Evolutionary conservation across 2,329 filamentous ascomycete genomes (phyloP), one percentile per base, ranked within the genome.

Genomic region (Fusarium sp.): DNA sequence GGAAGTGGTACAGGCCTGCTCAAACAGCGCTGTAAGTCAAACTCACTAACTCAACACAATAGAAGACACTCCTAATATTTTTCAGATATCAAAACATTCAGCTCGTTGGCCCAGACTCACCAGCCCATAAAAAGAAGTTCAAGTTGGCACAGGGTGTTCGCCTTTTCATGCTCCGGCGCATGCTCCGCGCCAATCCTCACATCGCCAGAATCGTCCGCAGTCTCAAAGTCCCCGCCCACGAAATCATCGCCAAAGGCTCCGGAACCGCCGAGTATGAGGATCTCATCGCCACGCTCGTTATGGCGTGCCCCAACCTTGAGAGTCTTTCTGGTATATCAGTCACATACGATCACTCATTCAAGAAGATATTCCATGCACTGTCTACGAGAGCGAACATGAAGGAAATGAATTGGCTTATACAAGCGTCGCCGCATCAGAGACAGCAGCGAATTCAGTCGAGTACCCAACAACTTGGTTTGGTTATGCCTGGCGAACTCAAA

Each of bases 301-400:
- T 90, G 88, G 85, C 87, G 0, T 91, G 88, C 58, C 89, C 89
- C 4, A 90, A 91, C 67, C 79, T 91, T 13, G 88, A 91, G 77
- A 81, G 83, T 49, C 78, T 91, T 9, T 78, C 83, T 13, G 88
- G 88, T 1, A 85, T 86, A 38, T 82, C 86, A 56, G 82, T 84
- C 4, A 76, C 78, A 6, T 89, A 90, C 73, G 81, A 85, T 56
- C 86, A 89, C 76, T 81, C 83, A 3, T 89, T 86, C 70, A 85
- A 82, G 74, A 84, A 84, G 46, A 79, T 89, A 12, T 84, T 87
- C 58, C 85, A 91, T 63, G 88, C 89, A 0, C 75, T 91, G 20
- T 87, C 87, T 9, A 88, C 88, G 1, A 81, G 89, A 26, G 76
- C 72, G 24, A 84, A 85, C 15, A 79, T 91, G 15, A 84, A 82